Conservation (phyloP, 2,329 filamentous ascomycete genomes). For the Colletotrichum tofieldiae region DNA sequence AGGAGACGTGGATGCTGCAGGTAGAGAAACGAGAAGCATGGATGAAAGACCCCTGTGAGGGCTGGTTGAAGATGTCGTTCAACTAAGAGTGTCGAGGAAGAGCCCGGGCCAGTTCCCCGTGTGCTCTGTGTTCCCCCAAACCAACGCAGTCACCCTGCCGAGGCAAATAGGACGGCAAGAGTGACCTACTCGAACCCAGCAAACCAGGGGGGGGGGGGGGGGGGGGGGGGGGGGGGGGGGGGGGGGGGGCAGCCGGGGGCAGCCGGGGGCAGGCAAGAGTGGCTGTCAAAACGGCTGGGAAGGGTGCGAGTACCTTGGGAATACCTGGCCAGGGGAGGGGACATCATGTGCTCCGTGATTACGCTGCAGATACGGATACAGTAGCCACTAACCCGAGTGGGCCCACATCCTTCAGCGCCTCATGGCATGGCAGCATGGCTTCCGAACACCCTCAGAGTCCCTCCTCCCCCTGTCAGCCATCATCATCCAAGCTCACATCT, state of each 20-base stretch:
- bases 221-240: too few relatives aligned
- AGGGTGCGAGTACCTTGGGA: constrained; percentile 10
- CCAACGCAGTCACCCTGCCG: constrained; percentile 19
- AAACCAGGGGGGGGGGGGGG: not conserved
- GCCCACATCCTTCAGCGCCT: constrained; percentile 40
- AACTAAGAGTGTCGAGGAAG: constrained; percentile 34
- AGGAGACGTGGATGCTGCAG: constrained; percentile 4
- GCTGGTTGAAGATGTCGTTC: constrained; percentile 41
- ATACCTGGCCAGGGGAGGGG: constrained; percentile 18
- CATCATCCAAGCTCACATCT: constrained; percentile 17
- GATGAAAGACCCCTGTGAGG: constrained; percentile 26
- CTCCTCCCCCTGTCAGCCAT: constrained; percentile 6
- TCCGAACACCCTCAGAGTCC: not conserved
- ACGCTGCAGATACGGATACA: not conserved
- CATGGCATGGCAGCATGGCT: constrained; percentile 20
- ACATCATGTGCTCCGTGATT: constrained; percentile 30
- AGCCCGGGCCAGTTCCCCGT: constrained; percentile 39
- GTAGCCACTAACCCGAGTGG: constrained; percentile 13
- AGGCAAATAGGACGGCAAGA: constrained; percentile 22
- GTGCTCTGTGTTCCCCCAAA: constrained; percentile 22
- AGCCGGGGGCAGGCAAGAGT: constrained; percentile 5
- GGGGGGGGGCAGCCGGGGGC: not conserved
- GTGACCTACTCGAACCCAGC: constrained; percentile 21
- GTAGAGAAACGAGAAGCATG: not conserved
- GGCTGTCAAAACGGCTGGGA: not conserved